Evolutionary conservation across 139 green algal genomes (phyloP).

Genomic region (Chlamydomonas sphaeroides): DNA sequence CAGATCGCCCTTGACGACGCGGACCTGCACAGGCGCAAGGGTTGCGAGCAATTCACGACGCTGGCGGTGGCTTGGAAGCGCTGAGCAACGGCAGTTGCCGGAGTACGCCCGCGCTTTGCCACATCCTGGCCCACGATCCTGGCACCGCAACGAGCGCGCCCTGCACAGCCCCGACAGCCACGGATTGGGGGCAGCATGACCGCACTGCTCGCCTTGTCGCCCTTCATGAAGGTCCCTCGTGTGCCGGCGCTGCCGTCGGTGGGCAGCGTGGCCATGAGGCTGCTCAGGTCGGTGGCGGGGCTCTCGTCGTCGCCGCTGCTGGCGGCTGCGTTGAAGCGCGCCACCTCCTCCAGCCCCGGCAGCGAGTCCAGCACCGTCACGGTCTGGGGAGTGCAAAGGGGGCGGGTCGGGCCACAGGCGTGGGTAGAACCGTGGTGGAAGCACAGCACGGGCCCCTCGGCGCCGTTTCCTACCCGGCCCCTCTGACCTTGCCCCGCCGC

Average conservation of each 20-base stretch:
- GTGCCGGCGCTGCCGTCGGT: conserved; percentile 2
- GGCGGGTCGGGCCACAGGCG: not conserved
- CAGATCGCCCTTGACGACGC: conserved; percentile 85
- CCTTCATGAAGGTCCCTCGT: conserved; percentile 58
- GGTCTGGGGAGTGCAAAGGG: conserved; percentile 2
- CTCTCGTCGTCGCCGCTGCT: conserved; percentile 20
- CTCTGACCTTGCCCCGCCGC: no score
- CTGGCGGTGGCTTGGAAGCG: no score
- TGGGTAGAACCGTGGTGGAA: no score
- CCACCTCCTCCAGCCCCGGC: conserved; percentile 92
- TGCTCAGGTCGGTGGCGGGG: conserved; percentile 41
- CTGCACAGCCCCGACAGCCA: no score
- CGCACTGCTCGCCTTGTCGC: conserved; percentile 61
- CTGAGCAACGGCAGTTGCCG: no score
- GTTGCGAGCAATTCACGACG: no score
- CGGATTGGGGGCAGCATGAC: not conserved
- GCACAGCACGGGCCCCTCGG: no score
- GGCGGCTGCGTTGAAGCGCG: conserved; percentile 80
- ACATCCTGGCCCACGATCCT: no score
- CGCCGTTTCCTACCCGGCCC: no score
- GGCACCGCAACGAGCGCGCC: no score
- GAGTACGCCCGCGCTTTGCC: no score
- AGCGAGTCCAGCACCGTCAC: conserved; percentile 66
- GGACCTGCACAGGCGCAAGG: no score
- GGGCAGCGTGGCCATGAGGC: conserved; percentile 48